These are phyloP conservation scores for Discostella stelligera DNA, from an alignment of 352 stramenopile genomes.

Conservation along the genomic window DNA sequence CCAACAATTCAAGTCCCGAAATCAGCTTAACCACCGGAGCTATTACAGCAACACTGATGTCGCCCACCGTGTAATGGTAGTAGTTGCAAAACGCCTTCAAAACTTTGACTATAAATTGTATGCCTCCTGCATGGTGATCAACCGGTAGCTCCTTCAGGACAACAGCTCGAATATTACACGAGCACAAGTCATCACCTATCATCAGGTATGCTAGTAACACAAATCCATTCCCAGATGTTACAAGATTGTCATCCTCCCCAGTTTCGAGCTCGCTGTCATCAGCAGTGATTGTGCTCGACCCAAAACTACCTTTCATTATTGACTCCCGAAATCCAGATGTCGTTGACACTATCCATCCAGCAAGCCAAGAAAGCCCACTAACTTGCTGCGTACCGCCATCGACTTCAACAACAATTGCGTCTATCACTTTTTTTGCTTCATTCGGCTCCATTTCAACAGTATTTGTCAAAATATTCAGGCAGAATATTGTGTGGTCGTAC, in stretches of 20 bases:
- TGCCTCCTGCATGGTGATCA: slow-evolving; percentile 39
- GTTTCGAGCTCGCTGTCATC: slow-evolving; percentile 49
- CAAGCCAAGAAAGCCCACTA: slow-evolving; percentile 60
- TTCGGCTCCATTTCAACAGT: slow-evolving; percentile 55
- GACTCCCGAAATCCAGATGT: slow-evolving; percentile 68
- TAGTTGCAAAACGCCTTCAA: slow-evolving; percentile 82
- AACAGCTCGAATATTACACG: slow-evolving; percentile 39
- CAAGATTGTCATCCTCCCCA: slow-evolving; percentile 67
- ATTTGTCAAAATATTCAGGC: slow-evolving; percentile 80
- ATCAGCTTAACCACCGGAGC: slow-evolving; percentile 75
- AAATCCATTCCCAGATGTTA: slow-evolving; percentile 76
- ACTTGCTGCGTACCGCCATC: neutral
- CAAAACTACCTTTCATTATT: slow-evolving; percentile 64
- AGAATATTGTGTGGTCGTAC: slow-evolving; percentile 73
- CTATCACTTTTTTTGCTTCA: slow-evolving; percentile 30
- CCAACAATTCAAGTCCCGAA: slow-evolving; percentile 48
- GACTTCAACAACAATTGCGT: slow-evolving; percentile 17
- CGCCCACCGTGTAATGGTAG: slow-evolving; percentile 76
- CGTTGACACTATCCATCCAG: slow-evolving; percentile 63
- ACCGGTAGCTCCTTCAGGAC: slow-evolving; percentile 66
- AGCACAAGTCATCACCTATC: slow-evolving; percentile 29
- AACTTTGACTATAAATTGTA: slow-evolving; percentile 74
- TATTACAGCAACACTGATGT: slow-evolving; percentile 77
- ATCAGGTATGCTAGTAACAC: slow-evolving; percentile 77
- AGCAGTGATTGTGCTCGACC: slow-evolving; percentile 20